Evolutionary conservation across 176 grass and related monocot species (phyloP), one percentile per base, ranked within the genome.

Genomic region (Lolium perenne): DNA sequence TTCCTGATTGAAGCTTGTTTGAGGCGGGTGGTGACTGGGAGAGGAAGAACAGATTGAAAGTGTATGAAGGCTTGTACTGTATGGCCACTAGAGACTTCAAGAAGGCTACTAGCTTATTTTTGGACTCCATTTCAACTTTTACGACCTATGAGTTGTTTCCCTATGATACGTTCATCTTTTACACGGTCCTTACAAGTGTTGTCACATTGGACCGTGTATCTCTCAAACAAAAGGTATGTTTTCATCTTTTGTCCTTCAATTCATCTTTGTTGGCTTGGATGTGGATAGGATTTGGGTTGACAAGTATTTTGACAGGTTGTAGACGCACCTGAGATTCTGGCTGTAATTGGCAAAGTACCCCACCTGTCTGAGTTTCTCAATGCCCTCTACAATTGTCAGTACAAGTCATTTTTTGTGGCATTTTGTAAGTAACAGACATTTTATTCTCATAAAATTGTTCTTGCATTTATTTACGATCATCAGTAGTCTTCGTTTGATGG

Each of bases 11-110:
- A 87, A 96, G 97, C 47, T 90, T 99, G 88, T 99, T 99, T 85
- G 97, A 99, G 80, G 92, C 93, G 78, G 97, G 94, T 90, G 94
- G 97, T 87, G 97, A 99, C 49, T 97, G 94, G 97, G 97, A 99
- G 87, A 96, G 97, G 65, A 99, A 99, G 89, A 99, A 99, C 80
- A 87, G 94, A 57, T 83, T 99, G 84, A 99, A 99, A 91, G 94
- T 99, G 16, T 99, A 99, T 81, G 94, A 99, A 96, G 97, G 88
- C 72, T 80, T 99, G 84, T 96, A 94, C 78, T 96, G 92, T 82
- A 90, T 96, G 94, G 93, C 97, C 49, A 94, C 90, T 67, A 92
- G 97, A 61, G 91, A 99, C 78, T 99, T 99, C 80, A 94, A 99
- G 79, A 96, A 92, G 88, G 97, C 97, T 60, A 85, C 94, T 16